These are phyloP conservation scores for Protea cynaroides DNA, from an alignment of 164 flowering plant species.

Conservation along the genomic window DNA sequence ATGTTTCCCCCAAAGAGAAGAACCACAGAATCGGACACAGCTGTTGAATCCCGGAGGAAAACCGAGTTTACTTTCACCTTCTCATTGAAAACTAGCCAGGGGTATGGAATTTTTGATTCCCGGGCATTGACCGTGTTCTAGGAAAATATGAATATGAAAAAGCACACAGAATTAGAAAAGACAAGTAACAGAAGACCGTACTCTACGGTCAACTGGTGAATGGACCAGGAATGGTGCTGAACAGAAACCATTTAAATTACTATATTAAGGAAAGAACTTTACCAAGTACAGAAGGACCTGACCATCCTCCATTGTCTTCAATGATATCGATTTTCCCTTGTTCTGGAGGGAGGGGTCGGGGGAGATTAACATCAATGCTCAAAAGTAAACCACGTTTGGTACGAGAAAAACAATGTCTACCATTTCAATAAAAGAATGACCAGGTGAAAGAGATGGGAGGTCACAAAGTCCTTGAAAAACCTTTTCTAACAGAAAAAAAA, in stretches of 20 bases:
- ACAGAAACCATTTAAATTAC: background rate
- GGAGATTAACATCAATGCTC: background rate
- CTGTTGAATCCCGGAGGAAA: conserved; percentile 89
- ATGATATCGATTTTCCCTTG: conserved; percentile 63
- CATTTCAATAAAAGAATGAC: too few relatives aligned
- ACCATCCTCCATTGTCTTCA: conserved; percentile 98
- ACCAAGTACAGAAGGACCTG: conserved; percentile 79
- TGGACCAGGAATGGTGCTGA: background rate
- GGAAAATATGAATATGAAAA: conserved; percentile 7
- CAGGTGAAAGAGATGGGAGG: too few relatives aligned
- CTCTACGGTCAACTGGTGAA: background rate
- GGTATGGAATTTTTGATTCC: conserved; percentile 67
- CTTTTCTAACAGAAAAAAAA: background rate
- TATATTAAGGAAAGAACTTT: conserved; percentile 17
- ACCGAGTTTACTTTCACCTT: conserved; percentile 88
- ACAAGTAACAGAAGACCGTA: background rate
- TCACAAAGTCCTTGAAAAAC: too few relatives aligned
- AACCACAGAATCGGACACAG: conserved; percentile 79
- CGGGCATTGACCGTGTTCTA: conserved; percentile 88
- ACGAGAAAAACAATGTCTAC: too few relatives aligned
- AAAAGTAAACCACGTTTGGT: background rate
- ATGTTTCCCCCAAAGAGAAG: conserved; percentile 90
- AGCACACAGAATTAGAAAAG: conserved; percentile 1
- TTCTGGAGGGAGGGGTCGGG: conserved; percentile 56
- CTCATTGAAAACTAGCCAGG: conserved; percentile 96